Conservation (phyloP, 2,329 filamentous ascomycete genomes). For the Xylaria multiplex region DNA sequence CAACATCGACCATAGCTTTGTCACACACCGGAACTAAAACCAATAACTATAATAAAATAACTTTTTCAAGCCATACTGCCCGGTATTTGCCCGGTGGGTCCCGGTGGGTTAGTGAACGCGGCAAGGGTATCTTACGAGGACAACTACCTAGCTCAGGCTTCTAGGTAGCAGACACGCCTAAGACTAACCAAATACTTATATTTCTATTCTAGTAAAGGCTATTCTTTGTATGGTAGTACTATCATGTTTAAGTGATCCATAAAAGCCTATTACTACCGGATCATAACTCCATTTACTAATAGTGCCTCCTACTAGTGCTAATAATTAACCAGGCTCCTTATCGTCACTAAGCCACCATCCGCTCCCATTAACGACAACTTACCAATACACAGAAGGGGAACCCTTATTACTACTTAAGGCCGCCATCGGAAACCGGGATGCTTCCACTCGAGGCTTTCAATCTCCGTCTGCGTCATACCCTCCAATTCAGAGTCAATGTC, state of each 20-base stretch:
- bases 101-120: not conserved
- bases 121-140: too few relatives aligned
- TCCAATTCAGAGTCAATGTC: constrained; percentile 64
- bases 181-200: too few relatives aligned
- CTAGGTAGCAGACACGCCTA: too few relatives aligned
- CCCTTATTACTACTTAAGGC: constrained; percentile 42
- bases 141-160: too few relatives aligned
- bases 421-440: constrained; percentile 71
- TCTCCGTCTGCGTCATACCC: constrained; percentile 58
- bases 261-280: not conserved
- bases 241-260: not conserved
- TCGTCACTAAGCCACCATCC: not conserved
- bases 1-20: too few relatives aligned
- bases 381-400: not conserved
- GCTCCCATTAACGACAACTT: not conserved
- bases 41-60: not conserved
- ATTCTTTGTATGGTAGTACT: too few relatives aligned
- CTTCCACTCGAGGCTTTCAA: constrained; percentile 68
- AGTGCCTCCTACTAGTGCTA: not conserved
- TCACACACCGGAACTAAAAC: too few relatives aligned
- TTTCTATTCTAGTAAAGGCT: too few relatives aligned
- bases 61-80: not conserved
- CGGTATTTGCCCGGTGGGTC: not conserved
- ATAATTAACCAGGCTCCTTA: not conserved
- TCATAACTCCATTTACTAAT: not conserved